A percentile compares a stretch with the other conserved stretches of the same genome.
These are phyloP conservation scores for Talaromyces sp. DNA, from an alignment of 2,329 filamentous ascomycete genomes.

Conservation along the genomic window DNA sequence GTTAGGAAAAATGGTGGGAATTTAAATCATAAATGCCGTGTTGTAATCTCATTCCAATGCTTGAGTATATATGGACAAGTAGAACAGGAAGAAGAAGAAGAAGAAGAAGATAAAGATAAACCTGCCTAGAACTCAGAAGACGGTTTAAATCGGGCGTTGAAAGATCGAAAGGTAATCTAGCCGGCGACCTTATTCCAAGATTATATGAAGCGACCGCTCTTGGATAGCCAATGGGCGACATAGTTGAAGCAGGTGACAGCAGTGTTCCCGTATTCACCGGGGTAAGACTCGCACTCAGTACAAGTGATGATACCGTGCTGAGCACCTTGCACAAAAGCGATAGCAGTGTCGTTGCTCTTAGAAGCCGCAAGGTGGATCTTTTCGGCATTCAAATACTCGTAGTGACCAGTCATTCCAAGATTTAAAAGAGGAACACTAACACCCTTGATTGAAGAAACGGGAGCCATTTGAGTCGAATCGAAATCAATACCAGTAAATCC, in stretches of 20 bases:
- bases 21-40: too few relatives aligned
- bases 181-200: too few relatives aligned
- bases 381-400: conserved; percentile 5
- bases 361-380: neutral
- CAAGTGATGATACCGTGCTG: conserved; percentile 23
- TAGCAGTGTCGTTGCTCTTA: conserved; percentile 7
- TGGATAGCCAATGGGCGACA: conserved; percentile 17
- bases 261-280: conserved; percentile 24
- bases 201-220: conserved; percentile 11
- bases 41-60: too few relatives aligned
- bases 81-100: too few relatives aligned
- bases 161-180: too few relatives aligned
- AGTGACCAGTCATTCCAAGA: conserved; percentile 6
- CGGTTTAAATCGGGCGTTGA: too few relatives aligned
- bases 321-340: conserved; percentile 24
- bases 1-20: too few relatives aligned
- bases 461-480: conserved; percentile 20
- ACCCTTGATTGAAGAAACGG: conserved; percentile 12
- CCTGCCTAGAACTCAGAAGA: too few relatives aligned
- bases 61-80: too few relatives aligned
- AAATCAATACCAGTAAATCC: conserved; percentile 19
- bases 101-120: too few relatives aligned
- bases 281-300: conserved; percentile 23
- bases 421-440: conserved; percentile 16
- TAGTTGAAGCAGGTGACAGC: conserved; percentile 21